Evolutionary conservation across 805 yeast genomes (phyloP), one percentile per base, ranked within the genome.

Genomic region (Ogataea pini): DNA sequence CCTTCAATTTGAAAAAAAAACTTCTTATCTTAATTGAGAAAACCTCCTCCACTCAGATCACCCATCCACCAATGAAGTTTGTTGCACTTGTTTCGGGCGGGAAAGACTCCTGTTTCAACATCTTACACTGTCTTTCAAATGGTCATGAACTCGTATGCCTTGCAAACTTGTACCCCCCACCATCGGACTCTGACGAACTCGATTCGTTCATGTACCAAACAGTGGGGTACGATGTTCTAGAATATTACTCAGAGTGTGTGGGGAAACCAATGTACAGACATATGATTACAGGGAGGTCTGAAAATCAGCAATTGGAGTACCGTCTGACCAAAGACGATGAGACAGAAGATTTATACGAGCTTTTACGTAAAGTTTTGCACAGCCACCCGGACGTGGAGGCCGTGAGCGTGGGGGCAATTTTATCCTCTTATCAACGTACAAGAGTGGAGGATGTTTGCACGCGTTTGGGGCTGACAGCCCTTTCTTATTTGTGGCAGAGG

Each of bases 121-220:
- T 92, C 13, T 69, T 89, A 32, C 96, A 94, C 63, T 89, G 98
- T 60, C 63, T 87, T n/a, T 75, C 78, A 2, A 81, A 86, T 44
- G 96, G 95, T 12, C 99, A 94, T 69, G 87, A 88, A 58, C 71
- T 94, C 5, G 80, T 80, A 0, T 97, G 96, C 1, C 67, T 92
- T 40, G 98, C 90, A 0, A 94, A 94, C 60, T 67, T 94, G 51
- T 80, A 82, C 59, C 97, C 97, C 1, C 73, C 56, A 8, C 68
- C 53, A 16, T 46, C 58, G 17, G 61, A 50, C 18, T 85, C 82
- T 56, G 71, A 68, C 45, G 99, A 94, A 65, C 70, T 94, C 46
- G 97, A 94, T 64, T 88, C 96, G 46, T 92, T 85, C 62, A 94
- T 94, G 99, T 94, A 88, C 67, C 99, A 94, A 68, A 94, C 99